These are phyloP conservation scores for Clavariopsis aquatica DNA, from an alignment of 495 filamentous ascomycete genomes.

Conservation along the genomic window DNA sequence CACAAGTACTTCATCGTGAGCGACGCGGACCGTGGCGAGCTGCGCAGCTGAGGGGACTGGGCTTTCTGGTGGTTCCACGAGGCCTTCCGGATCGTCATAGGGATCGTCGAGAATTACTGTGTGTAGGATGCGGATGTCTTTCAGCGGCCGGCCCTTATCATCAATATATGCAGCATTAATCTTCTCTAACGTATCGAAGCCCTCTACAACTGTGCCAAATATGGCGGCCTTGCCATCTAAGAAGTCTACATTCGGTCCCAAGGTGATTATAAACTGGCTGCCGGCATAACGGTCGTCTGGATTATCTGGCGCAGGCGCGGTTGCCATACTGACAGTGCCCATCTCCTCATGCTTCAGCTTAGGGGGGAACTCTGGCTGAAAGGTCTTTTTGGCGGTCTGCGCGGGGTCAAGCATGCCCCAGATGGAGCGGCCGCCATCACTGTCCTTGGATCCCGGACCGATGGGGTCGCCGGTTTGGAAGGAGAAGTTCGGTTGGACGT, in stretches of 20 bases:
- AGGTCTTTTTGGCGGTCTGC: conserved; percentile 72
- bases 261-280: conserved; percentile 88
- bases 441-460: conserved; percentile 75
- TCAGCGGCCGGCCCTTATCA: conserved; percentile 77
- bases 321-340: conserved; percentile 94
- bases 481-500: conserved; percentile 85
- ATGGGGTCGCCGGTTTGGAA: conserved; percentile 95
- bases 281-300: conserved; percentile 78
- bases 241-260: conserved; percentile 83
- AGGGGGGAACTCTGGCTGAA: conserved; percentile 76
- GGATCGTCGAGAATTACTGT: conserved; percentile 89
- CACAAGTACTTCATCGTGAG: conserved; percentile 79
- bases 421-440: conserved; percentile 88
- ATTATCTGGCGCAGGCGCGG: conserved; percentile 71
- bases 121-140: conserved; percentile 90
- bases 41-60: conserved; percentile 83
- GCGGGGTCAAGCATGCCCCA: conserved; percentile 71
- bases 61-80: conserved; percentile 74
- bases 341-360: conserved; percentile 83
- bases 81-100: conserved; percentile 72
- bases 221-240: conserved; percentile 89
- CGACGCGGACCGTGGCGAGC: conserved; percentile 85
- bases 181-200: conserved; percentile 88
- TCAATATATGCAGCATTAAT: conserved; percentile 89
- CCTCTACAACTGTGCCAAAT: conserved; percentile 91